phyloP scores from a whole-genome alignment of 306 rosid species.

The Aeschynomene evenia region DNA sequence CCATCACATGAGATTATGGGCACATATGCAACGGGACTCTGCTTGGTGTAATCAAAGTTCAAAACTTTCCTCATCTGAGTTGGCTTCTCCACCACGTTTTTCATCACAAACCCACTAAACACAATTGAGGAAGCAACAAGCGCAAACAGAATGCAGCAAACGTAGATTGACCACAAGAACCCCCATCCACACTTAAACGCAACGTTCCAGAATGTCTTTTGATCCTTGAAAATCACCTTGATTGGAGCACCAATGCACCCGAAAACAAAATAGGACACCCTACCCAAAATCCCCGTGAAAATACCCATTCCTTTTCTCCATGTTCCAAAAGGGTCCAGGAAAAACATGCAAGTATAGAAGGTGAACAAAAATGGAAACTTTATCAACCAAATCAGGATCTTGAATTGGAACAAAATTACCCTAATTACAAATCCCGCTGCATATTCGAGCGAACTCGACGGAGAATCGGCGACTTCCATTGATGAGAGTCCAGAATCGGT shows the following conservation, averaged over 20 bases:
- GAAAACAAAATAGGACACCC: slow-evolving; percentile 23
- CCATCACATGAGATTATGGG: slow-evolving; percentile 53
- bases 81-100: slow-evolving; percentile 65
- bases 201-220: slow-evolving; percentile 48
- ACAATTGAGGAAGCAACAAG: slow-evolving; percentile 58
- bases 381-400: slow-evolving; percentile 42
- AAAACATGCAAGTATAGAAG: slow-evolving; percentile 40
- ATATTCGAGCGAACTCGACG: slow-evolving; percentile 43
- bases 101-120: slow-evolving; percentile 55
- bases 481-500: slow-evolving; percentile 38
- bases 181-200: slow-evolving; percentile 78
- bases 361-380: slow-evolving; percentile 57
- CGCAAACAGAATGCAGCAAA: slow-evolving; percentile 53
- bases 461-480: slow-evolving; percentile 31
- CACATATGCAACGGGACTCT: slow-evolving; percentile 73
- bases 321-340: slow-evolving; percentile 56
- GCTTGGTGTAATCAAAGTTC: slow-evolving; percentile 77
- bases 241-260: slow-evolving; percentile 38
- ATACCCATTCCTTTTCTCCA: slow-evolving; percentile 39
- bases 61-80: slow-evolving; percentile 53
- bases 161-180: slow-evolving; percentile 67
- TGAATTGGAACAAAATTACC: slow-evolving; percentile 60
- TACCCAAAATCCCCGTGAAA: slow-evolving; percentile 20
- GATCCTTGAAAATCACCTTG: slow-evolving; percentile 43
- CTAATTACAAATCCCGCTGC: slow-evolving; percentile 58